Percentiles rank a stretch among this genome's conserved stretches.
Conservation (phyloP, 2,329 filamentous ascomycete genomes). For the Pseudogymnoascus sp. region DNA sequence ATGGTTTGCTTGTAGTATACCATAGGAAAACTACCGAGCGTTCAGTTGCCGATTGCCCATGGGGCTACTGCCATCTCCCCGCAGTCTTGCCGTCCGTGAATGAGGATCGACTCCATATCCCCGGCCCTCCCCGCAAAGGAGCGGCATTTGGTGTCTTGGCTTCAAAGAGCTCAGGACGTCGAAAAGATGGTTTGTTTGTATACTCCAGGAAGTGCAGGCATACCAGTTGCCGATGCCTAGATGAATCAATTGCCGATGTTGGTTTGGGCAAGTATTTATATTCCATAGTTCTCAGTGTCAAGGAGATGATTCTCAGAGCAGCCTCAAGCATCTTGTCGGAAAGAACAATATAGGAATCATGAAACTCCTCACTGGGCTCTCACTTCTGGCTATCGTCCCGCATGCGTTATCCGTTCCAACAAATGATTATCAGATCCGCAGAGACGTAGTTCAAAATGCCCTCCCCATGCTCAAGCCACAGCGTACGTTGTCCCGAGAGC, state of each 20-base stretch:
- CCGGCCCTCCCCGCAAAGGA: too few relatives aligned
- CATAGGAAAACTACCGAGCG: neutral
- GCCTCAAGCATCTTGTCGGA: neutral
- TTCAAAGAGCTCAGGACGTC: neutral
- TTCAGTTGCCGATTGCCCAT: neutral
- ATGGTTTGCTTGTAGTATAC: too few relatives aligned
- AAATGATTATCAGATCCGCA: neutral
- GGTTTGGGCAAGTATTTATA: neutral
- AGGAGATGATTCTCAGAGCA: neutral
- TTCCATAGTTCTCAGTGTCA: neutral
- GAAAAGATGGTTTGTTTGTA: neutral
- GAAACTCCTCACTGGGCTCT: constrained; percentile 1
- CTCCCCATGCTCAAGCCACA: constrained; percentile 20
- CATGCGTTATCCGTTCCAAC: neutral
- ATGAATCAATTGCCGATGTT: neutral
- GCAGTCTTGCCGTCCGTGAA: too few relatives aligned
- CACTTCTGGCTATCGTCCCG: neutral
- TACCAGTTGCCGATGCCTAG: neutral
- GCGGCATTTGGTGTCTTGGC: neutral
- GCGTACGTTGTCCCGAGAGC: constrained; percentile 13
- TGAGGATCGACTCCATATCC: too few relatives aligned
- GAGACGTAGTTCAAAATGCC: neutral
- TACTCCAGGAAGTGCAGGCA: neutral
- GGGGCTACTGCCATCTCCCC: too few relatives aligned
- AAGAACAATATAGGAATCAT: neutral